Evolutionary conservation across 352 stramenopile genomes (phyloP).

Genomic region (Aphanomyces euteiches): DNA sequence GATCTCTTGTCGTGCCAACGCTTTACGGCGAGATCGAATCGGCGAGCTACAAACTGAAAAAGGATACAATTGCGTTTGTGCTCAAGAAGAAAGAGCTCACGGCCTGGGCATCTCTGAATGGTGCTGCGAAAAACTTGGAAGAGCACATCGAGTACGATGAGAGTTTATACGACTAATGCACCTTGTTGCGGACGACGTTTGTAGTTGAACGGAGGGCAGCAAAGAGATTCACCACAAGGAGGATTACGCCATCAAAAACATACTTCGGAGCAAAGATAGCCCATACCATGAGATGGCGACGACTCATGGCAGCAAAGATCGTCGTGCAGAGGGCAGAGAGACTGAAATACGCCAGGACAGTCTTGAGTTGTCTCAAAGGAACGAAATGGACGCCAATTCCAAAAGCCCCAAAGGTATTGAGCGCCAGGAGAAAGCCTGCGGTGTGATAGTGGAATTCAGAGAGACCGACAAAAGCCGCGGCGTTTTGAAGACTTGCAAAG

Average conservation of each 20-base stretch:
- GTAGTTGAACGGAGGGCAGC: too few relatives aligned
- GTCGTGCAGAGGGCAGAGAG: constrained; percentile 67
- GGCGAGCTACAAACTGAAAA: constrained; percentile 53
- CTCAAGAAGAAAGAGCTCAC: constrained; percentile 53
- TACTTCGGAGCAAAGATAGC: constrained; percentile 91
- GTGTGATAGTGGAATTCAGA: constrained; percentile 80
- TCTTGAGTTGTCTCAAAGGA: background rate
- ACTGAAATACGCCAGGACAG: constrained; percentile 46
- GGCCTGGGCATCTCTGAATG: constrained; percentile 79
- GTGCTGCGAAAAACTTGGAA: constrained; percentile 73
- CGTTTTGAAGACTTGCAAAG: constrained; percentile 89
- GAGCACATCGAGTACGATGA: constrained; percentile 84
- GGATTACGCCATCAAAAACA: constrained; percentile 71
- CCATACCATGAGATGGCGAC: constrained; percentile 91
- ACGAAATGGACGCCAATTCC: constrained; percentile 26
- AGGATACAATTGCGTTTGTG: constrained; percentile 64
- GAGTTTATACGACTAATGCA: constrained; percentile 63
- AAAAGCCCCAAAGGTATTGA: constrained; percentile 86
- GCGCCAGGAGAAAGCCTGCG: constrained; percentile 65
- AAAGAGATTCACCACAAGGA: constrained; percentile 47
- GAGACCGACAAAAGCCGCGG: constrained; percentile 83
- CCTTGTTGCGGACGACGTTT: background rate
- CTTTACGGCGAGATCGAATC: constrained; percentile 66
- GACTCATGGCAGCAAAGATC: constrained; percentile 78
- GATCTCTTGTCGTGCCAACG: constrained; percentile 70